Evolutionary conservation across 768 basidiomycete genomes (phyloP).

Genomic region (Amanita exitialis): DNA sequence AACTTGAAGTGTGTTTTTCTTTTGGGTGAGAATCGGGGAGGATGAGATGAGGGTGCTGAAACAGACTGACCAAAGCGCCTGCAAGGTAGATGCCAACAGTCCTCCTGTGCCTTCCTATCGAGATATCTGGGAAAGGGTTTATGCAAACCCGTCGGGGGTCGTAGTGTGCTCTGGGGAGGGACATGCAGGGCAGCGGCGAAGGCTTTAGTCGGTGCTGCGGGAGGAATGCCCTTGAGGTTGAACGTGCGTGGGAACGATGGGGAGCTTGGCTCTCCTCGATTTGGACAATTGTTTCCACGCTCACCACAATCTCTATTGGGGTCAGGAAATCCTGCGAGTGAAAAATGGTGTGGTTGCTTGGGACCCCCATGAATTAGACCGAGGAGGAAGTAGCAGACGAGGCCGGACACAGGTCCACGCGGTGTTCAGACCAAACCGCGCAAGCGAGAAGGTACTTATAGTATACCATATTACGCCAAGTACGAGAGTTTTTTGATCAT

Average conservation of each 20-base stretch:
- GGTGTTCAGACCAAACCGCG: neutral
- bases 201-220: neutral
- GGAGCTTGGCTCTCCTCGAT: conserved; percentile 10
- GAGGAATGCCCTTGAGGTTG: neutral
- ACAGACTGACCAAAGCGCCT: conserved; percentile 72
- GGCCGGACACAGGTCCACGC: neutral
- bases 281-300: conserved; percentile 18
- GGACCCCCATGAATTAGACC: neutral
- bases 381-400: neutral
- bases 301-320: conserved; percentile 13
- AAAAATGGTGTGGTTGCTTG: neutral
- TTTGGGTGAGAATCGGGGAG: neutral
- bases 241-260: conserved; percentile 18
- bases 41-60: conserved; percentile 20
- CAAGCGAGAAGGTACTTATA: neutral
- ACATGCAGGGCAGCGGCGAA: conserved; percentile 27
- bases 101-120: conserved; percentile 68
- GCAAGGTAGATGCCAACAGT: conserved; percentile 85
- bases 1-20: conserved; percentile 34
- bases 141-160: conserved; percentile 85
- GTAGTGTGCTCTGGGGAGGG: conserved; percentile 62
- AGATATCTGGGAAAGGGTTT: conserved; percentile 74
- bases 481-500: neutral
- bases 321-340: neutral
- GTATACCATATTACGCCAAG: neutral